These are phyloP conservation scores for Danielozyma ontarioensis DNA, from an alignment of 805 yeast species.

Conservation along the genomic window DNA sequence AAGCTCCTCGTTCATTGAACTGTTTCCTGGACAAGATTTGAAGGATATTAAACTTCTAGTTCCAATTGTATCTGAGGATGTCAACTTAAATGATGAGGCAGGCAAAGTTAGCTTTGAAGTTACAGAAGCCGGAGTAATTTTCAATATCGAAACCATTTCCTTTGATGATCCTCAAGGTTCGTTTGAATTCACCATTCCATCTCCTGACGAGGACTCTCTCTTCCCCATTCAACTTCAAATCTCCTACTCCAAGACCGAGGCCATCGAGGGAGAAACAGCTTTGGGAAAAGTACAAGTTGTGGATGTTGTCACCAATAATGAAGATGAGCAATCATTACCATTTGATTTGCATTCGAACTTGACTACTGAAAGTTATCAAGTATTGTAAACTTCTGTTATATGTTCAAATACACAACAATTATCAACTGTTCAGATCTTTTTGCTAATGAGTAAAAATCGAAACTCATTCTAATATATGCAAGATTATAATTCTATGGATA, in stretches of 20 bases:
- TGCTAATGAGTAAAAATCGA: background rate
- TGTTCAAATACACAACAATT: background rate
- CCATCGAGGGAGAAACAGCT: constrained; percentile 38
- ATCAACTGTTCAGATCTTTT: background rate
- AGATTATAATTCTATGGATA: constrained; percentile 29
- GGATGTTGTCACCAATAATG: constrained; percentile 49
- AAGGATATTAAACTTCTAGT: constrained; percentile 53
- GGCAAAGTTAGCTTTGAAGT: constrained; percentile 50
- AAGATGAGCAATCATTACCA: constrained; percentile 55
- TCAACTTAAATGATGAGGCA: constrained; percentile 44
- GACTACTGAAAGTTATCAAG: constrained; percentile 53
- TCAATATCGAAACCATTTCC: constrained; percentile 54
- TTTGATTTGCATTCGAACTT: constrained; percentile 60
- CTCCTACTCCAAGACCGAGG: constrained; percentile 40
- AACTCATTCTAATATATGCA: background rate
- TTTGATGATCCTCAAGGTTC: constrained; percentile 59
- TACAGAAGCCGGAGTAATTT: constrained; percentile 64
- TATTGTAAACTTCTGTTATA: constrained; percentile 43
- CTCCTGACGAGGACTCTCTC: constrained; percentile 71
- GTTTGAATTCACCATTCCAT: constrained; percentile 73
- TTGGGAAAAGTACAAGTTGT: constrained; percentile 64
- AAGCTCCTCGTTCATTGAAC: constrained; percentile 33
- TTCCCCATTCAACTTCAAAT: constrained; percentile 84
- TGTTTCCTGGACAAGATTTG: constrained; percentile 27
- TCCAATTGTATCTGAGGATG: constrained; percentile 60